These are phyloP conservation scores for Penicillium sp. DNA, from an alignment of 2,329 filamentous ascomycete species.

Conservation along the genomic window DNA sequence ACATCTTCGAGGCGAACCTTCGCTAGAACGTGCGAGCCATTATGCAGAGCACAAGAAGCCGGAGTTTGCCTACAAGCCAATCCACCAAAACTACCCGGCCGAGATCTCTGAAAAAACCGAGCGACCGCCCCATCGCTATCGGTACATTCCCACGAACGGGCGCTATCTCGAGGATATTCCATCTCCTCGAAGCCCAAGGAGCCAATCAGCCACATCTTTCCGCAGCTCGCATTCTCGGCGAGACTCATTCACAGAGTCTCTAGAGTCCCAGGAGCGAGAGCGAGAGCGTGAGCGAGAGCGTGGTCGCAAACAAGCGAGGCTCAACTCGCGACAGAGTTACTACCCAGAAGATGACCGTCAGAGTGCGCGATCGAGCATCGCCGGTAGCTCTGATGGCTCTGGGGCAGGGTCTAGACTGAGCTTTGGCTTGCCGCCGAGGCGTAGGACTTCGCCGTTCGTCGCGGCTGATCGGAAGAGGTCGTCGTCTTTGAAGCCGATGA, in stretches of 20 bases:
- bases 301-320: constrained; percentile 1
- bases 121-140: constrained; percentile 25
- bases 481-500: constrained; percentile 30
- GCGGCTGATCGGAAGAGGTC: constrained; percentile 23
- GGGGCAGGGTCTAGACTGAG: constrained; percentile 8
- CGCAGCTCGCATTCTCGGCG: constrained; percentile 8
- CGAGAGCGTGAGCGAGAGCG: constrained; percentile 6
- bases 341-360: constrained; percentile 16
- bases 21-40: constrained; percentile 8
- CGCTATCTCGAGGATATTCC: constrained; percentile 28
- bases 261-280: constrained; percentile 3
- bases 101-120: constrained; percentile 29
- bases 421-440: constrained; percentile 16
- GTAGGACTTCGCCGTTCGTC: constrained; percentile 19
- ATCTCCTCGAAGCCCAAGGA: constrained; percentile 6
- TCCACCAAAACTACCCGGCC: constrained; percentile 33
- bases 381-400: constrained; percentile 11
- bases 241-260: constrained; percentile 15
- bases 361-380: constrained; percentile 13
- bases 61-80: constrained; percentile 39
- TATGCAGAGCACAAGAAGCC: constrained; percentile 12
- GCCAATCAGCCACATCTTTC: constrained; percentile 19
- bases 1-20: constrained; percentile 11
- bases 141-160: constrained; percentile 35
- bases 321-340: not conserved